These are phyloP conservation scores for Hymenoscyphus fructigenus DNA, from an alignment of 2,329 filamentous ascomycete species.

Conservation along the genomic window DNA sequence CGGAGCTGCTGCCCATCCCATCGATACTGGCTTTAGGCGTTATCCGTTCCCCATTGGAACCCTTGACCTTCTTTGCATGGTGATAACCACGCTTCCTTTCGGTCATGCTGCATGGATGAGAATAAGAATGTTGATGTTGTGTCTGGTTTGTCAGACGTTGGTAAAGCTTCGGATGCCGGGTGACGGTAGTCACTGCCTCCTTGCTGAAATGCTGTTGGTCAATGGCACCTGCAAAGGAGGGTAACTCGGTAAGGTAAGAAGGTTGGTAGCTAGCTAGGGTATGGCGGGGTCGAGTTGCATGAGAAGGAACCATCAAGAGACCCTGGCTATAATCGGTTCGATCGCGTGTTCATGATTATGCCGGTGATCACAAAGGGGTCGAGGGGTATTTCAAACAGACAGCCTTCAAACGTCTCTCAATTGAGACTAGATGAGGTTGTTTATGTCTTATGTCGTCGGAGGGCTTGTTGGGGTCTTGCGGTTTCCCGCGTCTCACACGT, in stretches of 20 bases:
- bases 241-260: neutral
- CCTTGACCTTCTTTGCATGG: neutral
- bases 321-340: neutral
- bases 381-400: too few species aligned
- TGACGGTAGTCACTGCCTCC: neutral
- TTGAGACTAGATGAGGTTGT: neutral
- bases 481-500: too few species aligned
- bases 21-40: neutral
- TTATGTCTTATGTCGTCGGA: too few species aligned
- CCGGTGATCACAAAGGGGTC: neutral
- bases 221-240: neutral
- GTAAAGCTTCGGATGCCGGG: neutral
- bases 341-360: neutral
- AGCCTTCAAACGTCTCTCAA: neutral
- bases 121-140: neutral
- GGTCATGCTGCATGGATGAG: neutral
- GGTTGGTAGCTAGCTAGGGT: neutral
- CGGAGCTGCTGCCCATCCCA: slow-evolving; percentile 3
- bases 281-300: neutral
- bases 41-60: neutral
- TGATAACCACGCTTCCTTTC: neutral
- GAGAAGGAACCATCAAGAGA: neutral
- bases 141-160: neutral
- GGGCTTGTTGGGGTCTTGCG: too few species aligned
- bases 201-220: neutral